Conservation (phyloP, 2,329 filamentous ascomycete species). For the Tolypocladium amazonense region DNA sequence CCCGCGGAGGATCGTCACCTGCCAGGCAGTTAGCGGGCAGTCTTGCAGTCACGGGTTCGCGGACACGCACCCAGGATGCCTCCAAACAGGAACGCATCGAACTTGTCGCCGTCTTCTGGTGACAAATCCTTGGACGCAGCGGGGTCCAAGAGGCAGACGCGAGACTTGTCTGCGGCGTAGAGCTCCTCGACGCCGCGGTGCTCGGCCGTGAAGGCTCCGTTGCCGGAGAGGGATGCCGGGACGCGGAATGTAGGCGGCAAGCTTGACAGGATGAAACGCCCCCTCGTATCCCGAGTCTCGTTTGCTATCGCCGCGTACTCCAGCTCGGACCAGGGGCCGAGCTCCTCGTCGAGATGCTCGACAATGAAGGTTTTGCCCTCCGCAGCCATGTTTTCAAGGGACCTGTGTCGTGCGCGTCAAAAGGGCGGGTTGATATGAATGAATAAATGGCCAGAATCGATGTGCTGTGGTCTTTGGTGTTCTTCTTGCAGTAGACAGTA, state of each 20-base stretch:
- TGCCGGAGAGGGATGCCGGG: slow-evolving; percentile 41
- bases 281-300: slow-evolving; percentile 59
- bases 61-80: slow-evolving; percentile 70
- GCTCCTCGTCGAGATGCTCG: slow-evolving; percentile 90
- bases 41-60: background rate
- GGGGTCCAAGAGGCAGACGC: slow-evolving; percentile 84
- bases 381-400: slow-evolving; percentile 21
- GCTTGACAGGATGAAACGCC: slow-evolving; percentile 72
- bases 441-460: background rate
- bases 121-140: slow-evolving; percentile 69
- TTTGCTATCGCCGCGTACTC: slow-evolving; percentile 83
- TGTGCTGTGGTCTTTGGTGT: background rate
- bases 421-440: too few relatives aligned
- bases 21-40: slow-evolving; percentile 8
- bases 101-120: slow-evolving; percentile 70
- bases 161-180: slow-evolving; percentile 60
- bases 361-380: slow-evolving; percentile 72
- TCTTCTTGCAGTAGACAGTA: too few relatives aligned
- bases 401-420: background rate
- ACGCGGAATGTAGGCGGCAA: slow-evolving; percentile 61
- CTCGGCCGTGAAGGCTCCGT: slow-evolving; percentile 60
- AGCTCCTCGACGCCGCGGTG: slow-evolving; percentile 72
- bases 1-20: slow-evolving; percentile 91
- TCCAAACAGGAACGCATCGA: slow-evolving; percentile 91
- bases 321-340: slow-evolving; percentile 87